Percentiles rank a stretch among this genome's conserved stretches.
phyloP scores from a whole-genome alignment of 768 basidiomycete genomes.

The Suillus subluteus region DNA sequence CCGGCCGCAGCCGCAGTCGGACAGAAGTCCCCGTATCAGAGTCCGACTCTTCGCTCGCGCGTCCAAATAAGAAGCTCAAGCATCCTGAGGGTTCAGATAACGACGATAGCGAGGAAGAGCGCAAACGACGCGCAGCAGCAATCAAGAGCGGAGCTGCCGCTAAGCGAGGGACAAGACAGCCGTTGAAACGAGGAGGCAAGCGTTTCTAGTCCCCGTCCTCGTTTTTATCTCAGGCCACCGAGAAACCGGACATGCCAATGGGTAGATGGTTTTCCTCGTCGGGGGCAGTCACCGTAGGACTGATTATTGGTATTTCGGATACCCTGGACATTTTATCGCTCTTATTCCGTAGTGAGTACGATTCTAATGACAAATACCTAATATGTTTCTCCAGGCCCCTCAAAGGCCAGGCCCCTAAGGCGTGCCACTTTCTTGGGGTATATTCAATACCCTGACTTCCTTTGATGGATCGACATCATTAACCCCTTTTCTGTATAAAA shows the following conservation, averaged over 20 bases:
- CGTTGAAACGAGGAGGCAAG: conserved; percentile 75
- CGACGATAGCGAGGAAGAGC: conserved; percentile 62
- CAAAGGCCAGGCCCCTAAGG: conserved; percentile 6
- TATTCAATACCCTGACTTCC: conserved; percentile 3
- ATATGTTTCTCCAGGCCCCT: conserved; percentile 7
- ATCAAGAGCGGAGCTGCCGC: conserved; percentile 42
- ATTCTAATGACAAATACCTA: conserved; percentile 11
- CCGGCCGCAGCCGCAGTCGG: conserved; percentile 27
- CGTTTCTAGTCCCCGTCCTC: conserved; percentile 53
- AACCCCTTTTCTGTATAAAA: conserved; percentile 11
- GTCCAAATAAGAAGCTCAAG: conserved; percentile 53
- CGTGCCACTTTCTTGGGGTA: conserved; percentile 14
- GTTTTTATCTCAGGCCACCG: conserved; percentile 6
- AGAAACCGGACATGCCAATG: conserved; percentile 1
- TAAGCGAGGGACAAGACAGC: conserved; percentile 66
- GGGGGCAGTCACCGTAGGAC: conserved; percentile 17
- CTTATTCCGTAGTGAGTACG: conserved; percentile 10
- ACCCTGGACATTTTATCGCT: background rate
- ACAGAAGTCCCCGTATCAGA: conserved; percentile 37
- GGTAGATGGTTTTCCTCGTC: conserved; percentile 3
- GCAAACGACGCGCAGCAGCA: conserved; percentile 45
- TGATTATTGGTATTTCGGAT: conserved; percentile 12
- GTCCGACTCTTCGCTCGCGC: conserved; percentile 56
- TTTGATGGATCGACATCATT: conserved; percentile 12
- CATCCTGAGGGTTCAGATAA: conserved; percentile 45